A percentile compares a stretch with the other conserved stretches of the same genome.
Conservation (phyloP, 768 basidiomycete genomes). For the Russula griseocarnosa region DNA sequence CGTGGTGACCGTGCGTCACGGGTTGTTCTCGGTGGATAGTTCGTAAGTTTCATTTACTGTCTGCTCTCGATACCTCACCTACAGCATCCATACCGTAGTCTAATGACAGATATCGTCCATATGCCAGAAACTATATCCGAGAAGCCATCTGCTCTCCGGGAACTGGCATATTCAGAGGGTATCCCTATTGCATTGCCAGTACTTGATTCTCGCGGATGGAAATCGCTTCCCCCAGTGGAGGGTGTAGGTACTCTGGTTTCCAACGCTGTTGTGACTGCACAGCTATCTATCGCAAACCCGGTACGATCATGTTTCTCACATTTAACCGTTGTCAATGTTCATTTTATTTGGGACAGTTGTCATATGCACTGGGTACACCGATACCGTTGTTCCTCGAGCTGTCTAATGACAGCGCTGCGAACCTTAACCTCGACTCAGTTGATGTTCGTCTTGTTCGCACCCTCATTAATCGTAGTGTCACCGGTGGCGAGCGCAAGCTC, state of each 20-base stretch:
- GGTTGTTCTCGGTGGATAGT: conserved; percentile 21
- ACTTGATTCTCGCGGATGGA: conserved; percentile 29
- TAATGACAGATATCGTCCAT: conserved; percentile 24
- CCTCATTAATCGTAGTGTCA: conserved; percentile 4
- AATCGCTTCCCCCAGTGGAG: conserved; percentile 20
- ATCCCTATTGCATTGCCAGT: conserved; percentile 5
- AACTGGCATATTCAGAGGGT: conserved; percentile 22
- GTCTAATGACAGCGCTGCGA: neutral
- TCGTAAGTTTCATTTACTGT: conserved; percentile 12
- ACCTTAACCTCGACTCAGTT: conserved; percentile 1
- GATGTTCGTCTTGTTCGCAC: conserved; percentile 22
- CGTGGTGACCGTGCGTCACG: conserved; percentile 18
- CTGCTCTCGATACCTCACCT: neutral
- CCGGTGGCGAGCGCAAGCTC: conserved; percentile 2
- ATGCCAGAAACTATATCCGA: conserved; percentile 26
- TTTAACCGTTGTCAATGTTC: neutral
- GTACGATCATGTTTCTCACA: neutral
- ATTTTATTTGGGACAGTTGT: conserved; percentile 7
- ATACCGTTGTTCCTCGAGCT: conserved; percentile 21
- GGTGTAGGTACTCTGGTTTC: conserved; percentile 2
- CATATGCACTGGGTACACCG: conserved; percentile 22
- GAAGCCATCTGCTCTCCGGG: conserved; percentile 21
- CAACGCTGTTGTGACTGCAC: neutral
- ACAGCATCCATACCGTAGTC: conserved; percentile 10
- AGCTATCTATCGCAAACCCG: conserved; percentile 19